Base-by-base conservation (phyloP, 257 asterid species). In the Buddleja alternifolia region DNA sequence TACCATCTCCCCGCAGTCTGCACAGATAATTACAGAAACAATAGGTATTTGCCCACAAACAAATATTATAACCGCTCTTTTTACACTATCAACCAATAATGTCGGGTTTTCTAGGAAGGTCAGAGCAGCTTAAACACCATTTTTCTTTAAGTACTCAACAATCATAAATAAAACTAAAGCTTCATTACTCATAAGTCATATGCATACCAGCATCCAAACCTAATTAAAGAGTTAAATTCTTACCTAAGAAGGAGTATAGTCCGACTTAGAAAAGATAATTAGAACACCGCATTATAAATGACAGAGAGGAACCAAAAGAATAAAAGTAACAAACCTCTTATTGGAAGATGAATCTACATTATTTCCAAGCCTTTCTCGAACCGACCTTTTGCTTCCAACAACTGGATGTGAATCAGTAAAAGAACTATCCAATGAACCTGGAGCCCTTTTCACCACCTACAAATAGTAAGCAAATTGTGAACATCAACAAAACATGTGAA, bases 341-440 rank as follows among this genome's bases (percentile, higher is more conserved):
- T 74, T 82, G 2, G 72, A 25, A 10, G 80, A 45, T n/a, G 84
- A 75, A 80, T 88, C 97, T 53, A 57, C 81, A 73, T 54, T 59
- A 67, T 78, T 78, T 58, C 97, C 99, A 39, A 93, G 88, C 83
- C 99, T 90, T 74, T 93, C 96, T 67, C 71, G 84, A 63, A 83
- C 81, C 0, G 99, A 84, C 77, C 97, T 74, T 71, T 93, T 93
- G 54, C 77, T 84, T 69, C 96, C 99, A 47, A 48, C 83, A 53
- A 74, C 52, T 36, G 80, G 78, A 46, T 60, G 78, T 36, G 81
- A 72, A 59, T 79, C 76, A 41, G 69, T 39, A 42, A 64, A 61
- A 8, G 81, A 67, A 66, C 62, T 66, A 73, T 76, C 83, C 61
- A 75, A 59, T 8, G 57, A 69, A 72, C 74, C 57, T 12, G 86